These are phyloP conservation scores for Salix koriyanagi DNA, from an alignment of 345 rosid genomes.

Conservation along the genomic window DNA sequence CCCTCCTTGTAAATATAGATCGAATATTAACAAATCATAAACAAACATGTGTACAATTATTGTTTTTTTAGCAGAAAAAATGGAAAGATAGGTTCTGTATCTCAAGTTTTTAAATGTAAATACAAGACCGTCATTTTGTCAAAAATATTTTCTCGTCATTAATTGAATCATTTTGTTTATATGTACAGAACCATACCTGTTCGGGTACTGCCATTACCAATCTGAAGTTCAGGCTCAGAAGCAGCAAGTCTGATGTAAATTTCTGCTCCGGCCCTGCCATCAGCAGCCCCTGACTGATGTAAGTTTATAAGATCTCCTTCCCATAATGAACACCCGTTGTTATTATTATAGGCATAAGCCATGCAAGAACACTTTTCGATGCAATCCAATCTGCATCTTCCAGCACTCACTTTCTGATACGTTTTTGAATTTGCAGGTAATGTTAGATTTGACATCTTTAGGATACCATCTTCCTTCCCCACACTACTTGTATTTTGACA, in stretches of 20 bases:
- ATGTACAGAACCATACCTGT: too few species aligned
- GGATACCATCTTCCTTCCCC: slow-evolving; percentile 11
- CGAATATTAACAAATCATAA: too few species aligned
- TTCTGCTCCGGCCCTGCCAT: neutral
- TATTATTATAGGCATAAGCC: neutral
- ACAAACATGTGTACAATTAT: too few species aligned
- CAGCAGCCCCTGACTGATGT: neutral
- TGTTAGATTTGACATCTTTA: neutral
- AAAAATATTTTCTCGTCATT: too few species aligned
- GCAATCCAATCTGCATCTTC: neutral
- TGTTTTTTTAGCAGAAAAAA: too few species aligned
- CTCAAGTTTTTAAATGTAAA: too few species aligned
- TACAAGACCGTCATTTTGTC: too few species aligned
- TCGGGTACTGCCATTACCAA: neutral
- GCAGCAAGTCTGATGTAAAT: neutral
- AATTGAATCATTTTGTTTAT: too few species aligned
- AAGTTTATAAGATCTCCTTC: neutral
- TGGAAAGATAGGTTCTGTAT: too few species aligned
- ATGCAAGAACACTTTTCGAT: neutral
- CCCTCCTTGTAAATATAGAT: too few species aligned
- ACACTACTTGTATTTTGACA: neutral
- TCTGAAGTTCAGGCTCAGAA: neutral
- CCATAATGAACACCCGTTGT: neutral
- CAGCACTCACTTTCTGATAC: neutral
- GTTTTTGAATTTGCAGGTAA: neutral